phyloP scores from a whole-genome alignment of 306 rosid genomes.

The Comarum palustre region DNA sequence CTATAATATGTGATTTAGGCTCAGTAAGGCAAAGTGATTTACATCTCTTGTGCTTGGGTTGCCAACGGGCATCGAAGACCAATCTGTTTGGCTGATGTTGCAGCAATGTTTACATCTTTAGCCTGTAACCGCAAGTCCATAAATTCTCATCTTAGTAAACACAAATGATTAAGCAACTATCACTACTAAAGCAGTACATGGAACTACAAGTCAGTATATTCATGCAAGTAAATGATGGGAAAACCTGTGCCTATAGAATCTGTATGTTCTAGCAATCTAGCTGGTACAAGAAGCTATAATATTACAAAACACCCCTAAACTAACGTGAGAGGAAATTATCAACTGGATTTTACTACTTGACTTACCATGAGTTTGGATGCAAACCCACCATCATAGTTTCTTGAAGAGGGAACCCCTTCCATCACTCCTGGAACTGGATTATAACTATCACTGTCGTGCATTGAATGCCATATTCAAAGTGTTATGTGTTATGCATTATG shows the following conservation, averaged over 20 bases:
- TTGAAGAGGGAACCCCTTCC: slow-evolving; percentile 89
- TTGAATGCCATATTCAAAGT: slow-evolving; percentile 1
- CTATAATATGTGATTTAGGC: not conserved
- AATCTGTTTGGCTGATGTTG: slow-evolving; percentile 63
- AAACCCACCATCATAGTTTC: slow-evolving; percentile 85
- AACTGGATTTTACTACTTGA: slow-evolving; percentile 14
- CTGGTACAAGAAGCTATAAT: not conserved
- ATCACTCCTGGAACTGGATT: slow-evolving; percentile 96
- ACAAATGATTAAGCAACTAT: not conserved
- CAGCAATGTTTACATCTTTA: slow-evolving; percentile 77
- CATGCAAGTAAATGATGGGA: not conserved
- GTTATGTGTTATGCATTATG: not conserved
- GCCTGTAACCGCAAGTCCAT: slow-evolving; percentile 40
- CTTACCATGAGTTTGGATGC: slow-evolving; percentile 90
- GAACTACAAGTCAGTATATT: not conserved
- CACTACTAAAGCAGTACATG: not conserved
- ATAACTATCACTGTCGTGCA: slow-evolving; percentile 68
- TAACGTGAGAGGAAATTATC: not conserved
- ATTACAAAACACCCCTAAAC: not conserved
- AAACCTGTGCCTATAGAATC: not conserved
- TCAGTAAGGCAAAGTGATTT: slow-evolving; percentile 24
- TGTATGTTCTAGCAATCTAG: not conserved
- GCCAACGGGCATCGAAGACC: slow-evolving; percentile 64
- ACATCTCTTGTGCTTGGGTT: slow-evolving; percentile 70
- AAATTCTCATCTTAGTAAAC: not conserved